phyloP scores from a whole-genome alignment of 768 basidiomycete species.

The Pleurotus giganteus region DNA sequence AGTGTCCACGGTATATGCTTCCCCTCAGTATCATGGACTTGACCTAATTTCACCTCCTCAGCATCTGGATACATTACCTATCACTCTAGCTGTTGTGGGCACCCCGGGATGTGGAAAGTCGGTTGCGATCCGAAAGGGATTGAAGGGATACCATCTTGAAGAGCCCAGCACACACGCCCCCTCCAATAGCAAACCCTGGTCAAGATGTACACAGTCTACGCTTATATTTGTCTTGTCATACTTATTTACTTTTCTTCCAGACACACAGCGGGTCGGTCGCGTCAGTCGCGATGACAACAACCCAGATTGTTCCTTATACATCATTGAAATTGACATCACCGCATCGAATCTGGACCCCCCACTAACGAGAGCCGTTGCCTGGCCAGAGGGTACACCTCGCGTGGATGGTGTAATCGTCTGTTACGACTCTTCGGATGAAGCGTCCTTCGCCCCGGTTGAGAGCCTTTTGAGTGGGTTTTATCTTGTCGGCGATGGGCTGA shows the following conservation, averaged over 20 bases:
- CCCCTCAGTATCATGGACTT: conserved; percentile 1
- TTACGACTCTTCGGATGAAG: conserved; percentile 67
- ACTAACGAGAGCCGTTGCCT: conserved; percentile 26
- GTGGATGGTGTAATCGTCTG: conserved; percentile 84
- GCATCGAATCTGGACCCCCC: conserved; percentile 28
- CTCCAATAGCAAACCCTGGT: conserved; percentile 31
- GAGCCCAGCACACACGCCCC: conserved; percentile 36
- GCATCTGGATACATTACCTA: conserved; percentile 24
- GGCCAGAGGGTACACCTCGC: conserved; percentile 54
- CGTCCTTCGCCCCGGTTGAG: conserved; percentile 66
- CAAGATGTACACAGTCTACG: conserved; percentile 33
- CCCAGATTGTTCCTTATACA: conserved; percentile 43
- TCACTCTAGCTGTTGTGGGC: conserved; percentile 80
- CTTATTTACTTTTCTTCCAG: conserved; percentile 18
- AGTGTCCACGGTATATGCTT: conserved; percentile 21
- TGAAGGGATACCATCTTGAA: conserved; percentile 57
- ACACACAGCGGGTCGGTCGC: conserved; percentile 33
- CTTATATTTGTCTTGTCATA: conserved; percentile 17
- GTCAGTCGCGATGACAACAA: conserved; percentile 32
- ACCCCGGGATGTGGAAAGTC: conserved; percentile 82
- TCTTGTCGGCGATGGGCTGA: not conserved
- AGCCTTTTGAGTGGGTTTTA: conserved; percentile 65
- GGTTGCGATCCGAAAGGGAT: conserved; percentile 72
- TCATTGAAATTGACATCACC: conserved; percentile 55
- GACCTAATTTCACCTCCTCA: conserved; percentile 4